A percentile compares a stretch with the other conserved stretches of the same genome.
These are phyloP conservation scores for Zasmidium citrigriseum DNA, from an alignment of 2,329 filamentous ascomycete genomes.

Conservation along the genomic window DNA sequence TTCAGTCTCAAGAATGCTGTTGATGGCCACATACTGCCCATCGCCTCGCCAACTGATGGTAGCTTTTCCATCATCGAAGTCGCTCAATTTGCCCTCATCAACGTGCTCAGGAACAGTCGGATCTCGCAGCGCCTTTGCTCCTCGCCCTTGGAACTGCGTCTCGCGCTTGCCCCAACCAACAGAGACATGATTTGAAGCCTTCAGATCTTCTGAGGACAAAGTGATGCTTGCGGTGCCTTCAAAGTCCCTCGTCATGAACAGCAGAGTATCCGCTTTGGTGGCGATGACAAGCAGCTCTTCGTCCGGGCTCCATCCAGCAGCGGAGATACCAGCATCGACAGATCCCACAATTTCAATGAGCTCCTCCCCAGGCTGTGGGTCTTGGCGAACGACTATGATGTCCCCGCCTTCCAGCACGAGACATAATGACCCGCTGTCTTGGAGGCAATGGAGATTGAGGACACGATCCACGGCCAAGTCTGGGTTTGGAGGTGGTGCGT, in stretches of 20 bases:
- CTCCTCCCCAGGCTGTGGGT: constrained; percentile 63
- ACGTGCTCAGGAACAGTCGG: constrained; percentile 93
- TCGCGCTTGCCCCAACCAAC: constrained; percentile 99
- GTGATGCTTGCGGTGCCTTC: constrained; percentile 76
- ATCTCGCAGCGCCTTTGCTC: constrained; percentile 75
- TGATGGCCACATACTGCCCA: constrained; percentile 86
- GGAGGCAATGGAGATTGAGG: constrained; percentile 79
- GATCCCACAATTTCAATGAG: constrained; percentile 94
- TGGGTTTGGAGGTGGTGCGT: constrained; percentile 77
- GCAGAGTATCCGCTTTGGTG: constrained; percentile 74
- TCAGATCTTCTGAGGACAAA: constrained; percentile 74
- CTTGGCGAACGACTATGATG: constrained; percentile 80
- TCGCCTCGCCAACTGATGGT: constrained; percentile 93
- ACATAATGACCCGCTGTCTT: constrained; percentile 75
- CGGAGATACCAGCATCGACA: constrained; percentile 86
- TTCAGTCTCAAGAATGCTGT: constrained; percentile 71
- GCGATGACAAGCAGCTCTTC: constrained; percentile 85
- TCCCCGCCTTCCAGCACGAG: constrained; percentile 88
- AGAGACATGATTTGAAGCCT: constrained; percentile 85
- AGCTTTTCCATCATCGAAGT: constrained; percentile 69
- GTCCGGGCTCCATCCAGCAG: constrained; percentile 91
- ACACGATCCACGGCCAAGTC: constrained; percentile 75
- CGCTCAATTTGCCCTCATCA: constrained; percentile 76
- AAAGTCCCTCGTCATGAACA: constrained; percentile 92
- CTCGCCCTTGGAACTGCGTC: constrained; percentile 85